Percentiles rank a stretch among this genome's conserved stretches.
Conservation (phyloP, 2,329 filamentous ascomycete genomes). For the Fonsecaea erecta region DNA sequence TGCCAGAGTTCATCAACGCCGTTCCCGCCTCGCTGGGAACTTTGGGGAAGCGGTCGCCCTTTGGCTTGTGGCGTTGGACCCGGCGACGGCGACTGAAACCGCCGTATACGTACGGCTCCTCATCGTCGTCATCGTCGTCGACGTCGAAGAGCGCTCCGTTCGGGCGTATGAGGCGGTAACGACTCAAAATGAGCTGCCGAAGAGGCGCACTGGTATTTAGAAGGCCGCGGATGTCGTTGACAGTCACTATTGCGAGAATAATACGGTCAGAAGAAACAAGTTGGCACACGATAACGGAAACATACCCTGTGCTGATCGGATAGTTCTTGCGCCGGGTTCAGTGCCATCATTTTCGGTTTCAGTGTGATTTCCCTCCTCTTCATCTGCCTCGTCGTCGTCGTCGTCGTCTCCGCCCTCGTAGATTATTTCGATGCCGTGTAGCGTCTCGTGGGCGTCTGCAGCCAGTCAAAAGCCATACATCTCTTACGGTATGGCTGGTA, state of each 20-base stretch:
- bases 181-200: constrained; percentile 53
- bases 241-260: constrained; percentile 26
- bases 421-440: constrained; percentile 36
- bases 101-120: constrained; percentile 43
- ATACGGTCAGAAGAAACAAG: neutral
- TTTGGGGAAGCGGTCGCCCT: constrained; percentile 70
- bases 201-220: constrained; percentile 47
- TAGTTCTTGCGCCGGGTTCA: constrained; percentile 24
- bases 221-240: constrained; percentile 30
- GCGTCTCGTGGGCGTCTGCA: constrained; percentile 35
- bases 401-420: constrained; percentile 57
- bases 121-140: constrained; percentile 41
- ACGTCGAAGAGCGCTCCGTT: constrained; percentile 43
- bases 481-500: neutral
- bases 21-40: constrained; percentile 78
- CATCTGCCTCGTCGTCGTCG: constrained; percentile 68
- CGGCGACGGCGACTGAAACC: constrained; percentile 48
- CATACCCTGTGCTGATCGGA: constrained; percentile 25
- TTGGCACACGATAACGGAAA: constrained; percentile 3
- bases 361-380: constrained; percentile 62
- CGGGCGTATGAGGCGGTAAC: constrained; percentile 41
- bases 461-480: constrained; percentile 1
- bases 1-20: constrained; percentile 79
- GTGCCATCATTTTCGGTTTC: constrained; percentile 41
- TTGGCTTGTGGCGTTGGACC: constrained; percentile 52